Percentiles rank a stretch among this genome's conserved stretches.
phyloP scores from a whole-genome alignment of 805 yeast species.

The Metschnikowia arizonensis region DNA sequence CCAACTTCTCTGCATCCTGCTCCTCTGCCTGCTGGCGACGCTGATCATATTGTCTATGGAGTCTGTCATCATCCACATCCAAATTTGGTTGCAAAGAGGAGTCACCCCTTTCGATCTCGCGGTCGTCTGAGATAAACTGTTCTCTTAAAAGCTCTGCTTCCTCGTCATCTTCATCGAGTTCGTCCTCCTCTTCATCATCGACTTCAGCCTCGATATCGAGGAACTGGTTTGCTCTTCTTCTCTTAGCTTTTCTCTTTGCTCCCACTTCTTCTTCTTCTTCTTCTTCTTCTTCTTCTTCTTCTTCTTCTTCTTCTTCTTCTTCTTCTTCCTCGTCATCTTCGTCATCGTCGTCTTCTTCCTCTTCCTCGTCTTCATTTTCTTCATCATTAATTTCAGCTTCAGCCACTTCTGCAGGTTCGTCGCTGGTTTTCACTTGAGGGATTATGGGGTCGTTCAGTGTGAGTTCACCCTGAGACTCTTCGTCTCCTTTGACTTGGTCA shows the following conservation, averaged over 20 bases:
- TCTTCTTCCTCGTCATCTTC: slow-evolving; percentile 19
- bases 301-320: slow-evolving; percentile 46
- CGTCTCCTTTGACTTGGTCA: slow-evolving; percentile 15
- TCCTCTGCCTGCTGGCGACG: slow-evolving; percentile 82
- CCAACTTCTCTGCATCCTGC: slow-evolving; percentile 91
- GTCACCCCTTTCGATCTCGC: slow-evolving; percentile 53
- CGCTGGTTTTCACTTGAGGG: background rate
- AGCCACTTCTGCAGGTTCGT: background rate
- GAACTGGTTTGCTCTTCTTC: slow-evolving; percentile 69
- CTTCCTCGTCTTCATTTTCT: slow-evolving; percentile 15
- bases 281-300: slow-evolving; percentile 49
- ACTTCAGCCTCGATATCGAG: slow-evolving; percentile 99
- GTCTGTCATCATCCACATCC: slow-evolving; percentile 50
- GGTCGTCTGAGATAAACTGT: slow-evolving; percentile 77
- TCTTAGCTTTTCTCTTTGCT: slow-evolving; percentile 43
- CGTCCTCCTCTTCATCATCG: slow-evolving; percentile 93
- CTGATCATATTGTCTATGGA: slow-evolving; percentile 88
- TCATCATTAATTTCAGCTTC: background rate
- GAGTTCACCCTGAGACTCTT: background rate
- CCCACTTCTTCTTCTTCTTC: slow-evolving; percentile 49
- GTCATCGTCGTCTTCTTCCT: slow-evolving; percentile 31
- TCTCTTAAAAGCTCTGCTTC: slow-evolving; percentile 83
- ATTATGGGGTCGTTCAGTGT: background rate
- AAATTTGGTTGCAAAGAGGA: slow-evolving; percentile 26
- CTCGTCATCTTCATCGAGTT: slow-evolving; percentile 86